Conservation (phyloP, 2,329 filamentous ascomycete species). For the Ophiostoma fasciatum region DNA sequence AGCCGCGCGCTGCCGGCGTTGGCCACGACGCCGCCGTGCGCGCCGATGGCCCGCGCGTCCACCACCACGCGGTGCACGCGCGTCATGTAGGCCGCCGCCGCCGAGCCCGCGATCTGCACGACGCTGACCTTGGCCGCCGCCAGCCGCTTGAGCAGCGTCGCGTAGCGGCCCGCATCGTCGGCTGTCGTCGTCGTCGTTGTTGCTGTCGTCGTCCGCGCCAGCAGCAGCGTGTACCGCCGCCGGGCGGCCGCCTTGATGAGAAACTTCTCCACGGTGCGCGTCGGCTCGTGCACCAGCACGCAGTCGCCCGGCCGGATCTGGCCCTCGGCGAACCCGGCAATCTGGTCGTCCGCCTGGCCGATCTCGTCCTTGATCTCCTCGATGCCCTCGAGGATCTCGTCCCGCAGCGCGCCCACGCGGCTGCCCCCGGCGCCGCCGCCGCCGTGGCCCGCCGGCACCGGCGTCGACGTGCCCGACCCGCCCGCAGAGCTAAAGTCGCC, state of each 20-base stretch:
- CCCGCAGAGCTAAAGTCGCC: slow-evolving; percentile 5
- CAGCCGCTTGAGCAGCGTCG: slow-evolving; percentile 61
- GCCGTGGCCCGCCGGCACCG: slow-evolving; percentile 17
- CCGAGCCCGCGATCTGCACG: slow-evolving; percentile 70
- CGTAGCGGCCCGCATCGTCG: slow-evolving; percentile 29
- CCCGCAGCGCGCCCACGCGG: slow-evolving; percentile 57
- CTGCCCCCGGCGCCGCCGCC: neutral
- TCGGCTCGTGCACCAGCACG: slow-evolving; percentile 78
- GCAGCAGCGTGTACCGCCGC: slow-evolving; percentile 80
- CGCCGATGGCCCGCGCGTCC: slow-evolving; percentile 72
- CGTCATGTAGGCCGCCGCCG: slow-evolving; percentile 87
- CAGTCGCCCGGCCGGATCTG: slow-evolving; percentile 90
- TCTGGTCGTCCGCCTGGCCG: slow-evolving; percentile 82
- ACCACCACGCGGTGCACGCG: slow-evolving; percentile 91
- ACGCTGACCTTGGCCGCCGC: slow-evolving; percentile 65
- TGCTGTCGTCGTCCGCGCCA: slow-evolving; percentile 30
- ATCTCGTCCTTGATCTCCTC: slow-evolving; percentile 94
- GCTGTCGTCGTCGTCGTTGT: too few species aligned
- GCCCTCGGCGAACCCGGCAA: slow-evolving; percentile 73
- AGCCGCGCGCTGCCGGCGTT: slow-evolving; percentile 73
- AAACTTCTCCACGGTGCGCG: slow-evolving; percentile 77
- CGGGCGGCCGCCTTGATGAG: slow-evolving; percentile 76
- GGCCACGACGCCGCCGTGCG: slow-evolving; percentile 74
- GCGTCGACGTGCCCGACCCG: slow-evolving; percentile 33
- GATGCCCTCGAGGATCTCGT: slow-evolving; percentile 87